Evolutionary conservation across 129 eudicot genomes (phyloP).

Genomic region (Flaveria brownii): DNA sequence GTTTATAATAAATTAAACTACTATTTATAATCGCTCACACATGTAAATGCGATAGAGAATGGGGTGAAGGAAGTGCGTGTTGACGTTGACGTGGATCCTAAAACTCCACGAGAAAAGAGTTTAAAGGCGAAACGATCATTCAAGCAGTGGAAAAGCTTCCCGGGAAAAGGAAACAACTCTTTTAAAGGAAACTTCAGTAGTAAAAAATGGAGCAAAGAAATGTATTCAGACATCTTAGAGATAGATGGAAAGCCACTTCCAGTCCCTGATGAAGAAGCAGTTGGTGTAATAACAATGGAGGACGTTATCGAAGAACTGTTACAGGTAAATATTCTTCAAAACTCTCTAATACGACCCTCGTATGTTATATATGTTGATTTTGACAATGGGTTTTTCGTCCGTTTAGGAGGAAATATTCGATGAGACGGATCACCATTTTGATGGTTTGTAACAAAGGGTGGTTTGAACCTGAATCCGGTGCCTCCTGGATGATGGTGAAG

Average conservation of each 20-base stretch:
- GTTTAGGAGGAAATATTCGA: conserved; percentile 91
- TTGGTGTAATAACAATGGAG: conserved; percentile 89
- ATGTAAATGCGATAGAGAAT: conserved; percentile 15
- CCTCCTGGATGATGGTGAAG: conserved; percentile 24
- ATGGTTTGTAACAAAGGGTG: conserved; percentile 51
- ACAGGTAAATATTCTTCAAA: conserved; percentile 48
- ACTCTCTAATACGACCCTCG: background rate
- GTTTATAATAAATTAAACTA: too few species aligned
- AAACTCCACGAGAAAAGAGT: conserved; percentile 44
- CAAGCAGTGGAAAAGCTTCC: conserved; percentile 88
- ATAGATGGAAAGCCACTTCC: conserved; percentile 72
- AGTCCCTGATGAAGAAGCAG: conserved; percentile 79
- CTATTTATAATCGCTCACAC: background rate
- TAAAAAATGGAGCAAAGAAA: conserved; percentile 73
- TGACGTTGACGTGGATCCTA: conserved; percentile 55
- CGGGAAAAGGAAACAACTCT: conserved; percentile 64
- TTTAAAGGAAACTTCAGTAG: conserved; percentile 51
- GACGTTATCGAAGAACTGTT: conserved; percentile 91
- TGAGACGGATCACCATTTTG: conserved; percentile 84
- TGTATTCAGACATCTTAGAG: conserved; percentile 75
- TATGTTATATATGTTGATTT: background rate
- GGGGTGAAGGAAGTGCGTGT: conserved; percentile 62
- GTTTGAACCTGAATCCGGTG: conserved; percentile 27
- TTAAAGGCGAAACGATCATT: conserved; percentile 55
- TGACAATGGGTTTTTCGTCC: conserved; percentile 7